These are phyloP conservation scores for Telopea speciosissima DNA, from an alignment of 177 flowering plant species.

Conservation along the genomic window DNA sequence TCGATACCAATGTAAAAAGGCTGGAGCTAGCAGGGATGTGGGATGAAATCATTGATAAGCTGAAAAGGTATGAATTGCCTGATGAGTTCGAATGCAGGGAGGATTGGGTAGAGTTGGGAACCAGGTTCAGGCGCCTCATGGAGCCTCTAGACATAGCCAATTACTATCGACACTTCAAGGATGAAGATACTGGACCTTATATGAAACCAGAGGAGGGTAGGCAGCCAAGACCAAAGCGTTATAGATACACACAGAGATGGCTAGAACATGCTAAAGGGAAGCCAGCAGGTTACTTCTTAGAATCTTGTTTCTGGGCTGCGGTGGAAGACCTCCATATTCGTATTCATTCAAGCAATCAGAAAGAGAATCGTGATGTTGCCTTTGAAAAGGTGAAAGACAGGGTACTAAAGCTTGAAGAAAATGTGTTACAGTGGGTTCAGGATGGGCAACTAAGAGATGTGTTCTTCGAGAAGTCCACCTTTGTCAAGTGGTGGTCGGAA, in stretches of 20 bases:
- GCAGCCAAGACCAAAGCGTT: constrained; percentile 50
- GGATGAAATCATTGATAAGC: constrained; percentile 76
- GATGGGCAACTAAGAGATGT: constrained; percentile 25
- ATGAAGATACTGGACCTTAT: constrained; percentile 68
- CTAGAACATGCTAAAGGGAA: constrained; percentile 34
- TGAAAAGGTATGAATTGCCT: constrained; percentile 59
- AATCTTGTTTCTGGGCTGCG: constrained; percentile 72
- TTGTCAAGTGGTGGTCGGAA: constrained; percentile 61
- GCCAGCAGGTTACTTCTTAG: constrained; percentile 25
- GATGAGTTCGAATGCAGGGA: constrained; percentile 48
- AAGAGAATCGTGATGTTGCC: background rate
- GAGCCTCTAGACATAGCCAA: constrained; percentile 91
- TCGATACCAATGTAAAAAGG: constrained; percentile 58
- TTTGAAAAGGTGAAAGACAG: constrained; percentile 12
- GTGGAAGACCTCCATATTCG: constrained; percentile 50
- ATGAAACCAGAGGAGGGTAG: constrained; percentile 27
- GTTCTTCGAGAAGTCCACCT: constrained; percentile 50
- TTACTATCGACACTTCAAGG: constrained; percentile 62
- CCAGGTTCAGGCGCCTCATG: constrained; percentile 46
- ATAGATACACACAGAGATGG: constrained; percentile 72
- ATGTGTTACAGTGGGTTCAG: constrained; percentile 28
- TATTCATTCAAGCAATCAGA: background rate
- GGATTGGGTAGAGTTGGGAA: constrained; percentile 61
- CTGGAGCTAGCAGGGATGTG: constrained; percentile 63
- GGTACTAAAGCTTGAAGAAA: constrained; percentile 31